phyloP scores from a whole-genome alignment of 495 filamentous ascomycete species.

The Apodospora peruviana region DNA sequence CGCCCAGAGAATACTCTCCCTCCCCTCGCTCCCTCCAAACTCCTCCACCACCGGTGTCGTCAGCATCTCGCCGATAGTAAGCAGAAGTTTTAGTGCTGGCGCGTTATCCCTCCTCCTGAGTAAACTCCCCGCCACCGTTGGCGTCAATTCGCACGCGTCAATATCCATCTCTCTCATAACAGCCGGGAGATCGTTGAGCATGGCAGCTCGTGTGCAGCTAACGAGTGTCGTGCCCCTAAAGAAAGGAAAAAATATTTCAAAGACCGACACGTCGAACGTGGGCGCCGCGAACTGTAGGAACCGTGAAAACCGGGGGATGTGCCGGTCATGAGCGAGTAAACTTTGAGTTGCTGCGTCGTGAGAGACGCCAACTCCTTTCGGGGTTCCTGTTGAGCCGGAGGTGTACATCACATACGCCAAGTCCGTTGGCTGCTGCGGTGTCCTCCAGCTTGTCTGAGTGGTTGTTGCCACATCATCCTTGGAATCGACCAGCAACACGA shows the following conservation, averaged over 20 bases:
- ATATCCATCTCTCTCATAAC: slow-evolving; percentile 58
- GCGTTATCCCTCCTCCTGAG: slow-evolving; percentile 55
- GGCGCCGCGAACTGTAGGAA: slow-evolving; percentile 86
- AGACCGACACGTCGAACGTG: slow-evolving; percentile 84
- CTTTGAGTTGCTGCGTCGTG: slow-evolving; percentile 72
- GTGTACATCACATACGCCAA: slow-evolving; percentile 90
- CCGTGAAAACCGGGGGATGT: slow-evolving; percentile 65
- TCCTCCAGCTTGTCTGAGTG: background rate
- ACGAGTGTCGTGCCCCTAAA: slow-evolving; percentile 66
- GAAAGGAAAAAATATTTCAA: slow-evolving; percentile 82
- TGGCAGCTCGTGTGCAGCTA: slow-evolving; percentile 53
- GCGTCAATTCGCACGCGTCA: slow-evolving; percentile 78
- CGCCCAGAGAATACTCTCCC: slow-evolving; percentile 57
- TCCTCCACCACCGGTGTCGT: slow-evolving; percentile 64
- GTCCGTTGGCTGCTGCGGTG: slow-evolving; percentile 24
- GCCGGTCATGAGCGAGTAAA: slow-evolving; percentile 67
- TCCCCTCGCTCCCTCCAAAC: slow-evolving; percentile 51
- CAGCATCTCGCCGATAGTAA: slow-evolving; percentile 88
- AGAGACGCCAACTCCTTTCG: slow-evolving; percentile 77
- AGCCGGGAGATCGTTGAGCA: slow-evolving; percentile 65
- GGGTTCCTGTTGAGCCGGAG: slow-evolving; percentile 79
- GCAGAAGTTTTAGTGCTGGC: slow-evolving; percentile 56
- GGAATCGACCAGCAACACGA: slow-evolving; percentile 24
- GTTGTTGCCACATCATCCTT: background rate
- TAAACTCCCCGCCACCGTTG: slow-evolving; percentile 68